Conservation (phyloP, 2,329 filamentous ascomycete genomes). For the Neofusicoccum sp. region DNA sequence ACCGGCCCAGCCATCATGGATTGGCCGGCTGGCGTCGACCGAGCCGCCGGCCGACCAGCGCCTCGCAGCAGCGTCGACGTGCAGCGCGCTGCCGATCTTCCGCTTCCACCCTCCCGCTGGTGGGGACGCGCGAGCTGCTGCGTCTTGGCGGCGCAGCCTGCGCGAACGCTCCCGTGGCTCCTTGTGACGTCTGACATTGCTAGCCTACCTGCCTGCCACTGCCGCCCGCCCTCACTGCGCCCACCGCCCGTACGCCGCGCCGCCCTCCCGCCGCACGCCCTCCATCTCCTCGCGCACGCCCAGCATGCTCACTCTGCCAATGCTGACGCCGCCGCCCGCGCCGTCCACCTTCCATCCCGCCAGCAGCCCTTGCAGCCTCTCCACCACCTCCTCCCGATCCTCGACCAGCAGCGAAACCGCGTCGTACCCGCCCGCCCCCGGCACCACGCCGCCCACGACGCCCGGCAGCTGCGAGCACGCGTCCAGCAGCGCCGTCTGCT, state of each 20-base stretch:
- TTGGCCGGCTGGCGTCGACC: neutral
- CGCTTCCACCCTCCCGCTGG: conserved; percentile 15
- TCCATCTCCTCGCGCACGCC: conserved; percentile 73
- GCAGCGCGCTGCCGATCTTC: conserved; percentile 16
- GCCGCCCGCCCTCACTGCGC: conserved; percentile 20
- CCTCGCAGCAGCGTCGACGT: neutral
- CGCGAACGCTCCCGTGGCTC: neutral
- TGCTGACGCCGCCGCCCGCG: conserved; percentile 45
- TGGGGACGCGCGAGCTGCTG: conserved; percentile 14
- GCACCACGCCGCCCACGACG: conserved; percentile 88
- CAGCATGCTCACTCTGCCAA: conserved; percentile 68
- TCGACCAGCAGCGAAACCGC: conserved; percentile 79
- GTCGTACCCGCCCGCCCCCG: conserved; percentile 92
- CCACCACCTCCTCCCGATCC: conserved; percentile 68
- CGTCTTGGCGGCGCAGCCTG: neutral
- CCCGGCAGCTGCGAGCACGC: conserved; percentile 71
- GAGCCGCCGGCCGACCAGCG: neutral
- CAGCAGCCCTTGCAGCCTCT: conserved; percentile 64
- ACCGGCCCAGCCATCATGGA: neutral
- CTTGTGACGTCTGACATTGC: conserved; percentile 11
- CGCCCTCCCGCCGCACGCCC: conserved; percentile 54
- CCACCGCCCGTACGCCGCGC: conserved; percentile 45
- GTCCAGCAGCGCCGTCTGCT: conserved; percentile 84
- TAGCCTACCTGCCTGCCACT: neutral
- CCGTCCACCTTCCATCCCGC: conserved; percentile 61